phyloP scores from a whole-genome alignment of 176 grass and related monocot species.

The Tillandsia leiboldiana region DNA sequence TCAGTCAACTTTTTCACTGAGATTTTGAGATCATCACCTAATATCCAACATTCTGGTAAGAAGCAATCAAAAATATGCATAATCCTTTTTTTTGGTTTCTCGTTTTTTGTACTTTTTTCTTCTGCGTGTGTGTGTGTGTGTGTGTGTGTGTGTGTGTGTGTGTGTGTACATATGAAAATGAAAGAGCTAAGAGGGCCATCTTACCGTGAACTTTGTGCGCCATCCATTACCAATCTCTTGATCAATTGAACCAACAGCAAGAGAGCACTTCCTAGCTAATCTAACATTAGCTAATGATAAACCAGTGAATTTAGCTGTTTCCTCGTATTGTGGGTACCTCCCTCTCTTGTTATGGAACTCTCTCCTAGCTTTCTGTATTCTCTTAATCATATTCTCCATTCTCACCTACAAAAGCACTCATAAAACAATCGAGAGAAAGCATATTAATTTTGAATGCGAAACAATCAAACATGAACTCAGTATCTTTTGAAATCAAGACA shows the following conservation, averaged over 20 bases:
- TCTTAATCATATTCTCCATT: conserved; percentile 61
- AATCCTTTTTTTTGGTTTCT: too few relatives aligned
- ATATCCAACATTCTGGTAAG: too few relatives aligned
- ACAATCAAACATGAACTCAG: background rate
- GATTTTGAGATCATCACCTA: too few relatives aligned
- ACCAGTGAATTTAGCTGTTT: conserved; percentile 45
- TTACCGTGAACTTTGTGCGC: conserved; percentile 42
- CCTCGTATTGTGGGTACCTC: conserved; percentile 46
- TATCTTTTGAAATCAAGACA: conserved; percentile 7
- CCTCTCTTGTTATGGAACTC: conserved; percentile 32
- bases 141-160: too few relatives aligned
- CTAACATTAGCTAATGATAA: conserved; percentile 51
- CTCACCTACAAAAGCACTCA: conserved; percentile 40
- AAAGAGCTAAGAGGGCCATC: too few relatives aligned
- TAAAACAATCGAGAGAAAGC: background rate
- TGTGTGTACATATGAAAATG: too few relatives aligned
- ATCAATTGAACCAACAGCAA: conserved; percentile 47
- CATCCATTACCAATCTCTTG: conserved; percentile 28
- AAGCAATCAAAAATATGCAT: too few relatives aligned
- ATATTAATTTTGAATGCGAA: background rate
- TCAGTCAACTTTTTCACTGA: background rate
- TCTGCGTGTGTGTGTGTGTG: too few relatives aligned
- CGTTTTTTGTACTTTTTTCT: too few relatives aligned
- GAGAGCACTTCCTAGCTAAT: conserved; percentile 61
- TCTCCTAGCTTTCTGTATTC: conserved; percentile 51